Conservation (phyloP, 2,329 filamentous ascomycete species). For the Sporothrix inflata region DNA sequence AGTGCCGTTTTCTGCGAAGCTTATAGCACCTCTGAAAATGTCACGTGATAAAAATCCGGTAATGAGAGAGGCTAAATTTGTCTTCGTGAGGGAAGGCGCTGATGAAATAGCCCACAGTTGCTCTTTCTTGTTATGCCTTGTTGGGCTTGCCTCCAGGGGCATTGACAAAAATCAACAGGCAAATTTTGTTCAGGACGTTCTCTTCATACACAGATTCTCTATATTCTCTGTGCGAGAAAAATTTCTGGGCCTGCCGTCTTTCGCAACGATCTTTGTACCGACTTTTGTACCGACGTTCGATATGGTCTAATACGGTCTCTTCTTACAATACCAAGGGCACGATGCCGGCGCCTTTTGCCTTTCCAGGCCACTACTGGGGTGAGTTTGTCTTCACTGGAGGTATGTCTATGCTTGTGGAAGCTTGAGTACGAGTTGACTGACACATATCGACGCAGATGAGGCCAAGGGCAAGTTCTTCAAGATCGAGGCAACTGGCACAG, state of each 20-base stretch:
- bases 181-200: neutral
- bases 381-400: neutral
- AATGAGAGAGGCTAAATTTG: neutral
- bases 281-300: neutral
- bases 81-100: neutral
- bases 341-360: constrained; percentile 38
- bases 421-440: neutral
- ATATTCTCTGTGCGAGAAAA: no score
- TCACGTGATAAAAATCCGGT: neutral
- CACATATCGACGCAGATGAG: constrained; percentile 44
- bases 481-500: constrained; percentile 57
- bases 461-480: constrained; percentile 69
- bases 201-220: neutral
- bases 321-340: neutral
- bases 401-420: neutral
- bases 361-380: constrained; percentile 63
- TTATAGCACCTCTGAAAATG: neutral
- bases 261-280: no score
- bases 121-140: neutral
- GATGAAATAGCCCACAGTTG: neutral
- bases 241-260: no score
- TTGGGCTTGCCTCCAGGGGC: neutral
- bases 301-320: neutral
- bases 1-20: neutral
- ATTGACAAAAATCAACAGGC: neutral